These are phyloP conservation scores for Zizania palustris DNA, from an alignment of 202 grass and related monocot genomes.

Conservation along the genomic window DNA sequence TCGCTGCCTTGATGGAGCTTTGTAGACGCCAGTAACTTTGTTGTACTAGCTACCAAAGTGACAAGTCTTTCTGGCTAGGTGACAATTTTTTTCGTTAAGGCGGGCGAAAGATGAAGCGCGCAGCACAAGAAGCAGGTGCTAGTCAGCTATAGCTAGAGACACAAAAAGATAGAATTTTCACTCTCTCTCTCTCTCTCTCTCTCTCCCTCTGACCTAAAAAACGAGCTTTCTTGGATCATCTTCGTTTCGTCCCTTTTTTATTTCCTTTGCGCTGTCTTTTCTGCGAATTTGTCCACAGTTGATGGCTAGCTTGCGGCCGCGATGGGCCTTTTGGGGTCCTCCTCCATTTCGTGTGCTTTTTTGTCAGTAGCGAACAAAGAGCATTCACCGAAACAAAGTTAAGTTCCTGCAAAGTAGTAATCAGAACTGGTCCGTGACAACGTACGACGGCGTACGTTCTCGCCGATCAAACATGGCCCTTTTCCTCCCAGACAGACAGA, in stretches of 20 bases:
- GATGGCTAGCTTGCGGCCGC: neutral
- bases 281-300: conserved; percentile 10
- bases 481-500: conserved; percentile 35
- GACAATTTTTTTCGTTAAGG: neutral
- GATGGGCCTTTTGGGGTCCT: neutral
- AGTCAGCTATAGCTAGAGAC: no score
- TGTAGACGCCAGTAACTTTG: neutral
- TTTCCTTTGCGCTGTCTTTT: conserved; percentile 42
- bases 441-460: conserved; percentile 1
- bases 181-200: neutral
- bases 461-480: conserved; percentile 1
- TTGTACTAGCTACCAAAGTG: neutral
- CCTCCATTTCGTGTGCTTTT: conserved; percentile 1
- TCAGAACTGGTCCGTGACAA: conserved; percentile 14
- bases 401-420: neutral
- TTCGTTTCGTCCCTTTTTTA: neutral
- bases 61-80: neutral
- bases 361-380: neutral
- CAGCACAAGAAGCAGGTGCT: no score
- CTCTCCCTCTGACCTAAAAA: neutral
- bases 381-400: neutral
- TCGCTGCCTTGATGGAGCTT: neutral
- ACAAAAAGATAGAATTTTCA: neutral
- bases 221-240: conserved; percentile 12
- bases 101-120: neutral